Base-by-base conservation (phyloP, 192 early-diverging fungal genomes). In the Chytriomyces hyalinus region DNA sequence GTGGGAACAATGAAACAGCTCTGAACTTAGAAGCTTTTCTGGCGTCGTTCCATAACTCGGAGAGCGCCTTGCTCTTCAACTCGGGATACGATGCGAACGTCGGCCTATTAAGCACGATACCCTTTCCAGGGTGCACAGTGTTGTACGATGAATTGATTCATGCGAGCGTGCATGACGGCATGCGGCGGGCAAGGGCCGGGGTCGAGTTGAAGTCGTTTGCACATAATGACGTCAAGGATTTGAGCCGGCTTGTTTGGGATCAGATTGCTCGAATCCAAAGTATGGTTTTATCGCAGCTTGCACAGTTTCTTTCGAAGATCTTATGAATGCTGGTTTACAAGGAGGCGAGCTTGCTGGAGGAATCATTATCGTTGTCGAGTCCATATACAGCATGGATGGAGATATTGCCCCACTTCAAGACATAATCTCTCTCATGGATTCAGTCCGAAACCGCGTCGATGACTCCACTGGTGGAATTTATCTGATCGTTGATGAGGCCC, bases 11-110 rank as follows among this genome's bases (percentile, higher is more conserved):
- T 3, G 5, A 47, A 5, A 86, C 84, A 65, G 91, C 90, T 0
- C 83, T 89, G n/a, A 69, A 85, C 17, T 84, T 95, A 4, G 94
- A 95, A 78, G 45, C 47, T 5, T 76, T 66, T 53, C 87, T 95
- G 43, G 89, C 92, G 1, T n/a, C 79, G 0, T 94, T 90, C 76
- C 86, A 95, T 74, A 11, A 89, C 49, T 53, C 87, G 9, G 84
- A 90, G 61, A 73, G 84, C 0, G 92, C 92, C 4, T 79, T 95
- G 44, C 81, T 93, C 0, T 94, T 95, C 79, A 93, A 94, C 80
- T 94, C 92, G n/a, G 94, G 94, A 0, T 95, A 92, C 73, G 94
- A 95, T 81, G 94, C 94, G 44, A 95, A 95, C 67, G 81, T 90
- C 1, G 84, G 89, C 3, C 84, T 95, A 60, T 91, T 94, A 67